Conservation (phyloP, 108 stramenopile species). For the Fragilariopsis cylindrus region DNA sequence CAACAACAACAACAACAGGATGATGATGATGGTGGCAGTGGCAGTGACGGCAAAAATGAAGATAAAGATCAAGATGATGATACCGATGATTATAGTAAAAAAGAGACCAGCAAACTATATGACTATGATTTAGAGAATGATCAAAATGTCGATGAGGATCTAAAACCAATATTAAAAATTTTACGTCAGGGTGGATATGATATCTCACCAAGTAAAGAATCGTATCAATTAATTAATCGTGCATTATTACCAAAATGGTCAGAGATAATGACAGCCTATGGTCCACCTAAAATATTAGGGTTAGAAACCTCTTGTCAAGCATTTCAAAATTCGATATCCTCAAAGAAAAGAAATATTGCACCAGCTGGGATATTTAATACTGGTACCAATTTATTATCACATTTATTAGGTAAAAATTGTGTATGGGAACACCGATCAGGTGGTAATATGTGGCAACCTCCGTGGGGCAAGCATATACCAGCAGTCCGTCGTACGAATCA, state of each 20-base stretch:
- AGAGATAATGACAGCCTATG: constrained; percentile 57
- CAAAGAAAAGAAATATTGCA: background rate
- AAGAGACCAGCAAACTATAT: background rate
- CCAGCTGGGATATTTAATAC: constrained; percentile 77
- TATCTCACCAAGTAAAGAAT: background rate
- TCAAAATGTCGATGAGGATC: constrained; percentile 1
- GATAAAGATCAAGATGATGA: background rate
- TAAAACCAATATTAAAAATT: constrained; percentile 23
- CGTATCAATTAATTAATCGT: background rate
- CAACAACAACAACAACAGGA: background rate
- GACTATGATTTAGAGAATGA: background rate
- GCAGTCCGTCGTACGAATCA: constrained; percentile 30
- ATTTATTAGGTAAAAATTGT: background rate
- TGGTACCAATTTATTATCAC: constrained; percentile 13
- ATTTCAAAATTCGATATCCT: constrained; percentile 38
- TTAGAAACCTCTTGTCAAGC: constrained; percentile 52
- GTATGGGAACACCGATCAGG: background rate
- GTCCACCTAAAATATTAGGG: constrained; percentile 52
- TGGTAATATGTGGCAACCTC: constrained; percentile 37
- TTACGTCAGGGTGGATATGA: constrained; percentile 26
- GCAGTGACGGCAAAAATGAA: background rate
- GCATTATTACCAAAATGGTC: constrained; percentile 43
- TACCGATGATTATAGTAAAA: background rate
- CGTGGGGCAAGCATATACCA: constrained; percentile 81
- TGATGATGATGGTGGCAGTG: background rate